phyloP scores from a whole-genome alignment of 1,284 basidiomycete genomes.

The Mrakiaceae sp. region DNA sequence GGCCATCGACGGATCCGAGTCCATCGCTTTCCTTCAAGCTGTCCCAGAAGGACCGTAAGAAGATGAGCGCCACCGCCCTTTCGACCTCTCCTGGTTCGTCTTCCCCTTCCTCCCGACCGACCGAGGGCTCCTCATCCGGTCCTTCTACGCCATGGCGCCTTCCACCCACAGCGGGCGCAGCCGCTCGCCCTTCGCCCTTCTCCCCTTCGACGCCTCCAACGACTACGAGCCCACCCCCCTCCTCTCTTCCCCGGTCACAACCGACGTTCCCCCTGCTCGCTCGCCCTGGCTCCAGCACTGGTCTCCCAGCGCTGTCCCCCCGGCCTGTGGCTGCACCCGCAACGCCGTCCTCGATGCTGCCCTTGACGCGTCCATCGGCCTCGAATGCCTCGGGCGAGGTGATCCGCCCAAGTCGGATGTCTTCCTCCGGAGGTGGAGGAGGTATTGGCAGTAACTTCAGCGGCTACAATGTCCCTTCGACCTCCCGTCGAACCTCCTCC shows the following conservation, averaged over 20 bases:
- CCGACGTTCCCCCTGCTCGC: neutral
- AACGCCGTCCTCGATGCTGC: neutral
- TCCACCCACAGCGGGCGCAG: neutral
- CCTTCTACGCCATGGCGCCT: conserved; percentile 8
- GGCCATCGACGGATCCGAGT: conserved; percentile 31
- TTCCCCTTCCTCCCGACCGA: neutral
- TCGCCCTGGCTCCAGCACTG: neutral
- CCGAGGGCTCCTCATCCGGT: neutral
- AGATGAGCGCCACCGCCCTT: neutral
- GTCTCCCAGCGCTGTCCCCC: too few relatives aligned
- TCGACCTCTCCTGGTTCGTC: neutral
- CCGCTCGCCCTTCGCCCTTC: neutral
- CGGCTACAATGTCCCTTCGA: neutral
- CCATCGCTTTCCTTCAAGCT: conserved; percentile 17
- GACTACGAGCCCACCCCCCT: neutral
- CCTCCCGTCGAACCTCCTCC: neutral
- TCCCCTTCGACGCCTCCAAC: neutral
- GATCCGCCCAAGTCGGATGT: conserved; percentile 5
- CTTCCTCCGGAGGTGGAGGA: neutral
- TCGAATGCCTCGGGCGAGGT: conserved; percentile 13
- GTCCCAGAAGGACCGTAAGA: conserved; percentile 15
- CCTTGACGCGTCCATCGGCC: neutral
- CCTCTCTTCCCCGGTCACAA: neutral
- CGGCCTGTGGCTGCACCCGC: neutral
- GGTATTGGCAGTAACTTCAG: neutral